Conservation (phyloP, 352 stramenopile genomes). For the Phytophthora boehmeriae region DNA sequence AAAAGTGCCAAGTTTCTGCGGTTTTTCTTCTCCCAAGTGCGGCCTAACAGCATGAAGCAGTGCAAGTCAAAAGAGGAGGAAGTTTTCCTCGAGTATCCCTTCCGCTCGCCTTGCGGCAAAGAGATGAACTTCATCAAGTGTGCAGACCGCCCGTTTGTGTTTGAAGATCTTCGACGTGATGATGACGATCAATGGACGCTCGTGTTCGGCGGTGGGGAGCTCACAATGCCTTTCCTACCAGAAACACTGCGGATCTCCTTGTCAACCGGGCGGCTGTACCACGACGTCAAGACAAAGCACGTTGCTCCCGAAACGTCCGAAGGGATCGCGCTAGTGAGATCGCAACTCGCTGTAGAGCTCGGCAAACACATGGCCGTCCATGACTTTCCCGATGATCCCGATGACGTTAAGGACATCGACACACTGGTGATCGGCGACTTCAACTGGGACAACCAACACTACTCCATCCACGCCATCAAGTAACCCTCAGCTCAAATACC, state of each 20-base stretch:
- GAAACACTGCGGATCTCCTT: constrained; percentile 64
- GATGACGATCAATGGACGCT: constrained; percentile 44
- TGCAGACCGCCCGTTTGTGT: constrained; percentile 78
- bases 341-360: constrained; percentile 79
- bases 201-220: constrained; percentile 59
- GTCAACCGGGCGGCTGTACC: constrained; percentile 73
- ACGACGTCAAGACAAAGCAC: constrained; percentile 62
- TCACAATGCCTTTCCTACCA: constrained; percentile 61
- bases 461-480: constrained; percentile 51
- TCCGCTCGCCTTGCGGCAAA: constrained; percentile 74
- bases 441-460: constrained; percentile 49
- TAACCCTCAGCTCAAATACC: too few relatives aligned
- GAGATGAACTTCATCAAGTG: constrained; percentile 91
- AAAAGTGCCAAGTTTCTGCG: constrained; percentile 84
- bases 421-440: constrained; percentile 52
- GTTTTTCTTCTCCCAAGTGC: constrained; percentile 83
- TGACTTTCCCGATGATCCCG: constrained; percentile 32
- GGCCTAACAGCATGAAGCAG: constrained; percentile 33
- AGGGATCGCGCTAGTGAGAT: constrained; percentile 61
- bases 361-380: constrained; percentile 59
- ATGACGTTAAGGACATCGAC: constrained; percentile 7
- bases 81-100: constrained; percentile 72
- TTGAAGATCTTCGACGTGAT: constrained; percentile 57
- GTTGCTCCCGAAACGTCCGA: constrained; percentile 33
- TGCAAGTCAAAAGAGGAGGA: constrained; percentile 29